Percentiles rank a stretch among this genome's conserved stretches.
Conservation (phyloP, 768 basidiomycete species). For the Mycena rebaudengoi region DNA sequence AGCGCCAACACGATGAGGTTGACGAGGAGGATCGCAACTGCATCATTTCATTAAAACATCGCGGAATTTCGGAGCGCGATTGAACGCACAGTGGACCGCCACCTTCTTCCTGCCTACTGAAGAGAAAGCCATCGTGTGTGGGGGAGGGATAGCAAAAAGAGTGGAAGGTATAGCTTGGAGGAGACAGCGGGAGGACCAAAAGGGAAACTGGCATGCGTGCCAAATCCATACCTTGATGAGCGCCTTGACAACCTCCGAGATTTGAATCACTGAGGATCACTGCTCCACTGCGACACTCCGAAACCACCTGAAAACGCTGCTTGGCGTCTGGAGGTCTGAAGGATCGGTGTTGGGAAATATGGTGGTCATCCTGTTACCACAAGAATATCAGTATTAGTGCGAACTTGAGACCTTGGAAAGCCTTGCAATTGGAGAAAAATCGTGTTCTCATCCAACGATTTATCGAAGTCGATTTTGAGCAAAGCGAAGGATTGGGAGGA, state of each 20-base stretch:
- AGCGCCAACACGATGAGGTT: conserved; percentile 62
- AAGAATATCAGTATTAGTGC: too few relatives aligned
- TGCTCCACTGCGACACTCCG: too few relatives aligned
- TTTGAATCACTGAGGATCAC: too few relatives aligned
- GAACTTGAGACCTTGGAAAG: too few relatives aligned
- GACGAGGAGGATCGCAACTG: conserved; percentile 54
- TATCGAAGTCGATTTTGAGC: too few relatives aligned
- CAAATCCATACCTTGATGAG: background rate
- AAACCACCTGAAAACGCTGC: too few relatives aligned
- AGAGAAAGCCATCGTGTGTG: conserved; percentile 23
- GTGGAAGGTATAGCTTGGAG: conserved; percentile 18
- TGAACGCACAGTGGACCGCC: conserved; percentile 24
- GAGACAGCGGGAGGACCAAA: conserved; percentile 3
- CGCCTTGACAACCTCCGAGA: background rate
- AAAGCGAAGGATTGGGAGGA: too few relatives aligned
- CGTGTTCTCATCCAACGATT: too few relatives aligned
- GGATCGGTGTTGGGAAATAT: too few relatives aligned
- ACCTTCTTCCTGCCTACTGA: conserved; percentile 29
- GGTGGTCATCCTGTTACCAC: too few relatives aligned
- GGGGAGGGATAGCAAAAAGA: conserved; percentile 20
- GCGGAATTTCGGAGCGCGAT: background rate
- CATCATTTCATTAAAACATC: background rate
- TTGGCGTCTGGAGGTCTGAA: too few relatives aligned
- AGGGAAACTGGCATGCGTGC: background rate
- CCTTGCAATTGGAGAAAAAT: too few relatives aligned